Conservation (phyloP, 2,329 filamentous ascomycete genomes). For the Colletotrichum sublineola region DNA sequence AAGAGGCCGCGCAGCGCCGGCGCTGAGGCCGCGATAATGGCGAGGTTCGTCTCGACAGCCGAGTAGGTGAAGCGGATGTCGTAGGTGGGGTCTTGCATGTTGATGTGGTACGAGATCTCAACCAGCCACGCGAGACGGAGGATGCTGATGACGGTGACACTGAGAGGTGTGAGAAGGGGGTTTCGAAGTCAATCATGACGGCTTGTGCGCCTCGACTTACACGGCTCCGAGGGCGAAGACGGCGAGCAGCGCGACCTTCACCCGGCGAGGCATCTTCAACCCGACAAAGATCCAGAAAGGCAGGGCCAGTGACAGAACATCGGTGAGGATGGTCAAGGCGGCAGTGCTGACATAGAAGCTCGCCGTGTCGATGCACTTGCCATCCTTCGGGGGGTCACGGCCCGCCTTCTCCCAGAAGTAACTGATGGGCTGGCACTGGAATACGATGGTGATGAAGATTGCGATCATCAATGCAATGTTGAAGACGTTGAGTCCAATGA, state of each 20-base stretch:
- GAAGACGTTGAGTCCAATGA: constrained; percentile 51
- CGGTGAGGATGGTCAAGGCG: constrained; percentile 56
- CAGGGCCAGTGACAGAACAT: constrained; percentile 54
- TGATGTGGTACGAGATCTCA: constrained; percentile 34
- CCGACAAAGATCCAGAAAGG: constrained; percentile 53
- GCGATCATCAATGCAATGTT: constrained; percentile 53
- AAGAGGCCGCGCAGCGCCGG: constrained; percentile 56
- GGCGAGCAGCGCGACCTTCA: constrained; percentile 52
- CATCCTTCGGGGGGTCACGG: constrained; percentile 34
- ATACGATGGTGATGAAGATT: constrained; percentile 54
- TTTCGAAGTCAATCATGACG: neutral
- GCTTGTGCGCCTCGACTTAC: constrained; percentile 38
- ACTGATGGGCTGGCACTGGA: constrained; percentile 58
- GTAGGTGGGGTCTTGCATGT: constrained; percentile 47
- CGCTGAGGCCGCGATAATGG: constrained; percentile 54
- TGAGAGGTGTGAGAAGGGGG: constrained; percentile 17
- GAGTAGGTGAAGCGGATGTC: constrained; percentile 50
- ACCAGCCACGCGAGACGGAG: constrained; percentile 35
- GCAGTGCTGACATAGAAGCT: constrained; percentile 52
- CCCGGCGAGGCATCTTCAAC: constrained; percentile 50
- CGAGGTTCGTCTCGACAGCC: constrained; percentile 54
- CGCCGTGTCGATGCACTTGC: constrained; percentile 32
- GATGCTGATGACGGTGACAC: constrained; percentile 36
- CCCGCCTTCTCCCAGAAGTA: constrained; percentile 50
- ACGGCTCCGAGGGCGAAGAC: constrained; percentile 51